Evolutionary conservation across 805 yeast genomes (phyloP), one percentile per base, ranked within the genome.

Genomic region (Myxozyma neotropica): DNA sequence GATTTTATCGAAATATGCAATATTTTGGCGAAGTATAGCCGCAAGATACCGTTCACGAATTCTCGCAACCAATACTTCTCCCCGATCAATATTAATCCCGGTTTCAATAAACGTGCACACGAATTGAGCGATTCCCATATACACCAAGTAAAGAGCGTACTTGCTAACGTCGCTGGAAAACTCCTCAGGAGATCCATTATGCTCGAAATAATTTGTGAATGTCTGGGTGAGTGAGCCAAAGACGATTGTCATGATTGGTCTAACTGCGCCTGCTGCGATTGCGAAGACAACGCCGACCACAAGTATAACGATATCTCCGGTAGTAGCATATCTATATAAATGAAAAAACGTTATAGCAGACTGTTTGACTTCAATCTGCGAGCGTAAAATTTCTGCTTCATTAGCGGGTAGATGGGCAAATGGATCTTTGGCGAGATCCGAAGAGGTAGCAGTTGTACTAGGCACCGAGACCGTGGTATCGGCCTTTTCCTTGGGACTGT

Each of bases 21-120:
- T 71, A 50, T 76, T 76, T 61, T 76, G 79, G 35, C 77, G 69
- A 48, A 76, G 66, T 7, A 74, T 67, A 1, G 78, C 73, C 51
- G 63, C 58, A 39, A 76, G 65, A 57, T 75, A 76, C 45, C 68
- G 59, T 58, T 71, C 70, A 26, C 79, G 72, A 63, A 75, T 73
- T n/a, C 78, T 61, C 10, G 76, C 73, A 1, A 81, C 68, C 29
- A 76, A 66, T 12, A 72, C 69, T 61, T 78, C 81, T 26, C 81
- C 81, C 3, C 72, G 67, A 31, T 72, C 71, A 2, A 74, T 73
- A 21, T 69, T 71, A 24, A 76, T 64, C 53, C 51, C 67, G 0
- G 78, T 73, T 58, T 70, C 74, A 12, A 75, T 19, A 27, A 61
- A 61, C 7, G 72, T 5, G 10, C 35, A 17, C 17, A 35, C 53